Conservation (phyloP, 106 monocot genomes). For the Chionographis japonica region DNA sequence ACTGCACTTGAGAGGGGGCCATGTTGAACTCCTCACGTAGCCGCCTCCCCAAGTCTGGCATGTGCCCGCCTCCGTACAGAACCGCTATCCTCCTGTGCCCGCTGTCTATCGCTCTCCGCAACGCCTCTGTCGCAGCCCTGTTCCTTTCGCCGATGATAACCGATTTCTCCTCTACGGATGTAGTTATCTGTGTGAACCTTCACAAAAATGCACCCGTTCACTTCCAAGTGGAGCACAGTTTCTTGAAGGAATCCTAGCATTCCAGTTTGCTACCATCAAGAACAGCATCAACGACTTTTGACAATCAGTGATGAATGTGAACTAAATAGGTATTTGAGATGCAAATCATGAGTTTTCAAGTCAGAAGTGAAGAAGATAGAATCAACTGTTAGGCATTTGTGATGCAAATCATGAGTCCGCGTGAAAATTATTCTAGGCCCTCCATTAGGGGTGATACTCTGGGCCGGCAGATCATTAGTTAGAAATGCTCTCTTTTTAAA, state of each 20-base stretch:
- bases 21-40: conserved; percentile 73
- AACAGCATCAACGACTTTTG: too few relatives aligned
- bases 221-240: not conserved
- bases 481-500: too few relatives aligned
- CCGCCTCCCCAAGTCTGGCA: conserved; percentile 78
- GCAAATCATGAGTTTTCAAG: too few relatives aligned
- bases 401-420: too few relatives aligned
- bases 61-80: conserved; percentile 86
- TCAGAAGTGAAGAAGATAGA: too few relatives aligned
- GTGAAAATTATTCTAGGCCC: too few relatives aligned
- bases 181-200: conserved; percentile 64
- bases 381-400: too few relatives aligned
- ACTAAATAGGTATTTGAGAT: too few relatives aligned
- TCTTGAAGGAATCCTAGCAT: not conserved
- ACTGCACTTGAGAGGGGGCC: conserved; percentile 59
- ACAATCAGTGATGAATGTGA: not conserved
- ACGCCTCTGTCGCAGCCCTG: conserved; percentile 49
- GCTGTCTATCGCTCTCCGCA: conserved; percentile 54
- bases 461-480: too few relatives aligned
- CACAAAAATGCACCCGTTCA: conserved; percentile 2
- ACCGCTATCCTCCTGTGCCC: conserved; percentile 67
- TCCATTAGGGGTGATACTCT: too few relatives aligned
- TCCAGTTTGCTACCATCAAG: too few relatives aligned
- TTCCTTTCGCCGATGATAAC: conserved; percentile 94
- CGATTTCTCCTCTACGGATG: conserved; percentile 60